Percentiles rank a stretch among this genome's conserved stretches.
phyloP scores from a whole-genome alignment of 306 rosid genomes.

The Cucurbita argyrosperma region DNA sequence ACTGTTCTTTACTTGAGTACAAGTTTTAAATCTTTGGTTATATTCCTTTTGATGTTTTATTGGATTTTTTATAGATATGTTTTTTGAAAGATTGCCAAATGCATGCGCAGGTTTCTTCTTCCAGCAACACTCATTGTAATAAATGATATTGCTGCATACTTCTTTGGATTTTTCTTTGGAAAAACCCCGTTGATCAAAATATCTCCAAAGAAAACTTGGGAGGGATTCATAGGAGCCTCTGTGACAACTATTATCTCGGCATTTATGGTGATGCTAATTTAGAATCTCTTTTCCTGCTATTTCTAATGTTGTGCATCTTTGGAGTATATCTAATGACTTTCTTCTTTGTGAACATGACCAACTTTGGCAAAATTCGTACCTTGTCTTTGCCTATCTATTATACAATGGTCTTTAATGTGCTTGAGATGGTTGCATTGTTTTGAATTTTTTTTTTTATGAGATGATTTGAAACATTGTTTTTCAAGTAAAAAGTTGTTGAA shows the following conservation, averaged over 20 bases:
- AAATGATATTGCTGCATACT: constrained; percentile 88
- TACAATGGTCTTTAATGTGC: neutral
- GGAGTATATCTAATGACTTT: neutral
- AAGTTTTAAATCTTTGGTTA: neutral
- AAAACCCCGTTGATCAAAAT: constrained; percentile 90
- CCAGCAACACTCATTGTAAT: constrained; percentile 91
- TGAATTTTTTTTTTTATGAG: neutral
- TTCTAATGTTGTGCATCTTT: neutral
- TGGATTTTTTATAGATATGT: neutral
- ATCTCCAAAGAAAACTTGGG: constrained; percentile 99
- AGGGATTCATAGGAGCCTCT: constrained; percentile 99
- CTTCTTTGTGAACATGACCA: neutral
- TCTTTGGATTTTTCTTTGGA: constrained; percentile 92
- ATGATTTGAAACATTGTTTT: neutral
- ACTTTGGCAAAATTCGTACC: neutral
- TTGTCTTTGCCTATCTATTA: neutral
- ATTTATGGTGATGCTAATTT: constrained; percentile 42
- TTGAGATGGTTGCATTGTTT: neutral
- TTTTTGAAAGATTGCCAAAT: neutral
- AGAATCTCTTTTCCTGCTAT: neutral
- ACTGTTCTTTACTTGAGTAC: neutral
- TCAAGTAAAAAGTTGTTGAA: neutral
- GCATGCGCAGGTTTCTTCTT: constrained; percentile 84
- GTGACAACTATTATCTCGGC: constrained; percentile 86
- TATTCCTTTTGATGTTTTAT: neutral